Evolutionary conservation across 352 stramenopile species (phyloP).

Genomic region (Phytopythium litorale): DNA sequence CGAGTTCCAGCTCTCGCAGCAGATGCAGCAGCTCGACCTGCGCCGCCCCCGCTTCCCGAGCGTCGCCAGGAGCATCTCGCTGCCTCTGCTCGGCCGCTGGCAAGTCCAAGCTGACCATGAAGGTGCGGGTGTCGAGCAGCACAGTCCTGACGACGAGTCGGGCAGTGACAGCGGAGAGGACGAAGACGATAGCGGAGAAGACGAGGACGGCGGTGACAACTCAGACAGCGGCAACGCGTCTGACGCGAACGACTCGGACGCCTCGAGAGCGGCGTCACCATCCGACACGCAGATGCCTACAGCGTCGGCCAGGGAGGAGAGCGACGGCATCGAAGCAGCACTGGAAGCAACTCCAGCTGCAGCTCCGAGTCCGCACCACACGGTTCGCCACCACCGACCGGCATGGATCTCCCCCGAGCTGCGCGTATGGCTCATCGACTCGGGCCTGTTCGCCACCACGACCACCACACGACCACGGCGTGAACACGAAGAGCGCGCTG

Average conservation of each 20-base stretch:
- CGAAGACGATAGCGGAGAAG: conserved; percentile 8
- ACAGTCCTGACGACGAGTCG: background rate
- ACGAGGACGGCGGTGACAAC: background rate
- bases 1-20: background rate
- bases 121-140: background rate
- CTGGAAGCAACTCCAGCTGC: background rate
- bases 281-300: background rate
- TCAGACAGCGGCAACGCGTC: background rate
- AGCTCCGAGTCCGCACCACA: too few relatives aligned
- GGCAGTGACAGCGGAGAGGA: conserved; percentile 4
- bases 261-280: background rate
- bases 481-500: background rate
- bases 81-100: background rate
- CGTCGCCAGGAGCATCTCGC: background rate
- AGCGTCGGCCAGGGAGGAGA: too few relatives aligned
- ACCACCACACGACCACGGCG: background rate
- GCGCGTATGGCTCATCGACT: conserved; percentile 37
- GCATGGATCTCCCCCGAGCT: conserved; percentile 65
- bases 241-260: background rate
- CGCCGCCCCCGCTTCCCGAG: background rate
- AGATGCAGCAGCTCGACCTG: conserved; percentile 5
- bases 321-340: too few relatives aligned
- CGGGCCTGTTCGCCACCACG: conserved; percentile 43
- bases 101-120: background rate
- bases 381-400: conserved; percentile 37